Evolutionary conservation across 805 yeast genomes (phyloP).

Genomic region (Metschnikowia baotianmanensis): DNA sequence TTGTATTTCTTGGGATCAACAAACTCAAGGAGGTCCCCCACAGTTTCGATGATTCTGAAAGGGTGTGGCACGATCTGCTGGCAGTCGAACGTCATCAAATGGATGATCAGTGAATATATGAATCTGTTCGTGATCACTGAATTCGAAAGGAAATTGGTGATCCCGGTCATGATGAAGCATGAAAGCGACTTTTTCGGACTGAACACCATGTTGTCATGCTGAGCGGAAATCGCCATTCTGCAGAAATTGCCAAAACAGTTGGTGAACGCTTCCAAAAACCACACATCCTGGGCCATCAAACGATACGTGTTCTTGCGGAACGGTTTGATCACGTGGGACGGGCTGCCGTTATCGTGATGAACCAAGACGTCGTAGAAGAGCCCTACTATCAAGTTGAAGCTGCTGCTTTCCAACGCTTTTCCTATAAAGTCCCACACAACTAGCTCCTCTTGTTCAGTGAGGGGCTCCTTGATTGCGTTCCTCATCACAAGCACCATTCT

Average conservation of each 20-base stretch:
- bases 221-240: background rate
- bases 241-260: conserved; percentile 9
- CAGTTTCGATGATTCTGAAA: background rate
- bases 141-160: conserved; percentile 9
- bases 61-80: conserved; percentile 7
- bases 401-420: conserved; percentile 8
- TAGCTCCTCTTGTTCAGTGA: conserved; percentile 10
- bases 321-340: background rate
- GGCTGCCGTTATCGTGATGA: background rate
- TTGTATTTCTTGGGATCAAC: conserved; percentile 2
- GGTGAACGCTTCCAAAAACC: conserved; percentile 11
- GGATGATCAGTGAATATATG: conserved; percentile 8
- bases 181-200: conserved; percentile 11
- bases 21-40: conserved; percentile 1
- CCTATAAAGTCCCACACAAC: conserved; percentile 14
- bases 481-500: conserved; percentile 11
- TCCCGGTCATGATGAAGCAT: conserved; percentile 5
- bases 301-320: conserved; percentile 8
- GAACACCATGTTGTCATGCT: conserved; percentile 6
- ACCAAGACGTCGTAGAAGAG: conserved; percentile 11
- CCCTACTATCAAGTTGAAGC: conserved; percentile 11
- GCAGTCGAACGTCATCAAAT: conserved; percentile 9
- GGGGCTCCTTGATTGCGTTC: conserved; percentile 5
- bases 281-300: conserved; percentile 6
- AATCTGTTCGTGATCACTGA: conserved; percentile 11